Conservation (phyloP, 441 rosid species). For the Pelargonium australe region DNA sequence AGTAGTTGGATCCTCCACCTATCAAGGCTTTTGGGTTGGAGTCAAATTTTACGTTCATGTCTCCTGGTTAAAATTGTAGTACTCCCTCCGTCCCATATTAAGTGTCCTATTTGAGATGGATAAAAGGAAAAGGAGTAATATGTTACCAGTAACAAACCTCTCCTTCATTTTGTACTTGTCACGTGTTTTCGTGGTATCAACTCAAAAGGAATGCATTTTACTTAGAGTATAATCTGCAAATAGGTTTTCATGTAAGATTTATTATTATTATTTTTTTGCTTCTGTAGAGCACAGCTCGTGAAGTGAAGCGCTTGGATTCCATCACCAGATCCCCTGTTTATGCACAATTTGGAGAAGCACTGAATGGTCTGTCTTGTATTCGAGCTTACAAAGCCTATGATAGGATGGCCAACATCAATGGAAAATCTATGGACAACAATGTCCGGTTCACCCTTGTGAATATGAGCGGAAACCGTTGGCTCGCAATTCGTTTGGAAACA, state of each 20-base stretch:
- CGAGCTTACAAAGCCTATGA: slow-evolving; percentile 92
- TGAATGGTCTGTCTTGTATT: slow-evolving; percentile 73
- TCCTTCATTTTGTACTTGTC: not conserved
- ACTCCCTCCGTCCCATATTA: too few relatives aligned
- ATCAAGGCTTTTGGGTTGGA: too few relatives aligned
- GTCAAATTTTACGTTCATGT: too few relatives aligned
- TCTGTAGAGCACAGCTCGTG: slow-evolving; percentile 80
- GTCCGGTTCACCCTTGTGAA: slow-evolving; percentile 70
- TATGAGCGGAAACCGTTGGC: slow-evolving; percentile 79
- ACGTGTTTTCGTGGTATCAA: not conserved
- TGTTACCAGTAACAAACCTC: not conserved
- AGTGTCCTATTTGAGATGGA: too few relatives aligned
- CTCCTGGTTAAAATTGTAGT: too few relatives aligned
- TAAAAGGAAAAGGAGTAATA: too few relatives aligned
- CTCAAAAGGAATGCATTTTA: not conserved
- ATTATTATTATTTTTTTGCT: slow-evolving; percentile 4
- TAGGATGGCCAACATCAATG: slow-evolving; percentile 76
- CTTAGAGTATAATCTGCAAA: not conserved
- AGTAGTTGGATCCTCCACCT: too few relatives aligned
- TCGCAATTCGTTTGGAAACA: slow-evolving; percentile 74
- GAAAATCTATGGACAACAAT: slow-evolving; percentile 81
- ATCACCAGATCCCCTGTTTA: slow-evolving; percentile 81
- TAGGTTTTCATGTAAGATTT: slow-evolving; percentile 7
- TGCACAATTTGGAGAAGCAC: slow-evolving; percentile 94
- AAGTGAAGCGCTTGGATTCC: slow-evolving; percentile 87